phyloP scores from a whole-genome alignment of 2,329 filamentous ascomycete genomes.

The Teratosphaeria pseudoeucalypti region DNA sequence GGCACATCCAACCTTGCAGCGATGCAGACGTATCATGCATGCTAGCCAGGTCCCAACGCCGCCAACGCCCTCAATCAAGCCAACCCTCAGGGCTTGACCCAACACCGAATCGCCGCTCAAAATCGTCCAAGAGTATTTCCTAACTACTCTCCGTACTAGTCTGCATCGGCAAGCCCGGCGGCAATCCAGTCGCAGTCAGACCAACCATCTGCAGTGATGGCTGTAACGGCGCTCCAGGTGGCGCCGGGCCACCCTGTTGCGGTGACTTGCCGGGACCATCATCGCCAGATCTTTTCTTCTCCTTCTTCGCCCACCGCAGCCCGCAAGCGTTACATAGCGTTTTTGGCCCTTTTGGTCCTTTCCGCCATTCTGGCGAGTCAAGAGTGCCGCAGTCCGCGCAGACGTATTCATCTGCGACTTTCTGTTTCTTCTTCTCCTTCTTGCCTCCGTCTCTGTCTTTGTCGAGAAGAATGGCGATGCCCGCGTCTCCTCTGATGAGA shows the following conservation, averaged over 20 bases:
- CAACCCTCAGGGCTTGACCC: not conserved
- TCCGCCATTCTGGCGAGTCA: conserved; percentile 92
- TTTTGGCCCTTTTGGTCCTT: conserved; percentile 85
- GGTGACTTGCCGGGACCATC: conserved; percentile 7
- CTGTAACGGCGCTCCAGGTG: not conserved
- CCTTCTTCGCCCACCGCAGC: conserved; percentile 30
- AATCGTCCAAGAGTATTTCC: not conserved
- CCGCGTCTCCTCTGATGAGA: conserved; percentile 74
- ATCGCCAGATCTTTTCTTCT: conserved; percentile 26
- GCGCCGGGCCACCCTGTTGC: not conserved
- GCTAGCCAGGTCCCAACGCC: not conserved
- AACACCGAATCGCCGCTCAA: no score
- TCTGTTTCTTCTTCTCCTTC: conserved; percentile 82
- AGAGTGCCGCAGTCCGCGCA: conserved; percentile 92
- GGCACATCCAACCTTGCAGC: not conserved
- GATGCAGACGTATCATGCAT: not conserved
- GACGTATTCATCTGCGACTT: conserved; percentile 75
- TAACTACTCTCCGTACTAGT: conserved; percentile 3
- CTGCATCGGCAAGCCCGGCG: conserved; percentile 3
- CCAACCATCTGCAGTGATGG: not conserved
- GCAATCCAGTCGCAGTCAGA: not conserved
- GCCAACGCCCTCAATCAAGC: not conserved
- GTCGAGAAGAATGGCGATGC: conserved; percentile 73
- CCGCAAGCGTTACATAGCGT: conserved; percentile 94
- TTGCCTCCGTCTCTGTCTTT: conserved; percentile 70